Percentiles rank a stretch among this genome's conserved stretches.
These are phyloP conservation scores for Suillus paluster DNA, from an alignment of 768 basidiomycete genomes.

Conservation along the genomic window DNA sequence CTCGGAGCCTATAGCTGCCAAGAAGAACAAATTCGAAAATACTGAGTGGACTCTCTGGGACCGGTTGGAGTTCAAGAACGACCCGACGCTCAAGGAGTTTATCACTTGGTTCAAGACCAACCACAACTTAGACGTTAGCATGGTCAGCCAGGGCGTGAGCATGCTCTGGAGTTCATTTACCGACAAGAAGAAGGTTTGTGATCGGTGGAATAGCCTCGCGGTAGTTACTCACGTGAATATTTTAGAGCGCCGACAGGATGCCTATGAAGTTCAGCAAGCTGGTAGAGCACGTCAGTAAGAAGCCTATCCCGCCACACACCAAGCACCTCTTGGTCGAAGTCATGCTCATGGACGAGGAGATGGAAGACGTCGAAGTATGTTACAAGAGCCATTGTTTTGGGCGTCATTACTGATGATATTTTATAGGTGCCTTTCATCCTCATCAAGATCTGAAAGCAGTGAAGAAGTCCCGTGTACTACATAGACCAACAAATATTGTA, in stretches of 20 bases:
- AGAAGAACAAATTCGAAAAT: conserved; percentile 85
- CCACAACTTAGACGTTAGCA: conserved; percentile 86
- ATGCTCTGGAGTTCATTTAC: conserved; percentile 98
- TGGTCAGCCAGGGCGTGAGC: conserved; percentile 97
- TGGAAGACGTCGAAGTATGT: conserved; percentile 90
- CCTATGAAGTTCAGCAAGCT: conserved; percentile 90
- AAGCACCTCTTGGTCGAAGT: conserved; percentile 91
- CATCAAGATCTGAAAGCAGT: conserved; percentile 55
- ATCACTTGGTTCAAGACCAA: conserved; percentile 81
- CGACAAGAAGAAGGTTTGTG: conserved; percentile 84
- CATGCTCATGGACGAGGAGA: conserved; percentile 91
- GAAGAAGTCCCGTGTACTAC: conserved; percentile 7
- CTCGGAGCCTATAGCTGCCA: conserved; percentile 92
- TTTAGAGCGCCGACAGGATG: conserved; percentile 83
- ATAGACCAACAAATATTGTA: conserved; percentile 14
- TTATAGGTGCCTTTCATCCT: conserved; percentile 82
- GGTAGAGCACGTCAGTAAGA: conserved; percentile 94
- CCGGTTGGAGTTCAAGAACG: conserved; percentile 88
- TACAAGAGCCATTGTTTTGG: neutral
- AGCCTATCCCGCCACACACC: conserved; percentile 81
- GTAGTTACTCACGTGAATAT: conserved; percentile 6
- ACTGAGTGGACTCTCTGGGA: conserved; percentile 99
- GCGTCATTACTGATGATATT: neutral
- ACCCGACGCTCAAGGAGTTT: conserved; percentile 88
- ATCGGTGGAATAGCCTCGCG: neutral